Evolutionary conservation across 1,284 basidiomycete genomes (phyloP).

Genomic region (Fomitopsis palustris): DNA sequence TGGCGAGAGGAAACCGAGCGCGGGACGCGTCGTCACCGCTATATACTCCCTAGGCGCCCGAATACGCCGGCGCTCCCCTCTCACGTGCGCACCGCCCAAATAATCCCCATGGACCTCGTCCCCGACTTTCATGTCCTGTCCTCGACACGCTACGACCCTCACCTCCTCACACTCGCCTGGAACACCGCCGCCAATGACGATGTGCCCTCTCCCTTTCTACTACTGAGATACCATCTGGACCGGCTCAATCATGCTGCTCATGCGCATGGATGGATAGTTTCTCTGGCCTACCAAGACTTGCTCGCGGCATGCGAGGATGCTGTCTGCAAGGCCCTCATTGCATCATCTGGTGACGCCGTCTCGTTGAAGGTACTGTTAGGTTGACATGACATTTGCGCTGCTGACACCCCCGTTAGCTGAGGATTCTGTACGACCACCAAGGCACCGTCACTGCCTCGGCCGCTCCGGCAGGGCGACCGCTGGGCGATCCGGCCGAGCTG

Average conservation of each 20-base stretch:
- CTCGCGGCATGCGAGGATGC: slow-evolving; percentile 40
- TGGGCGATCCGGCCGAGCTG: neutral
- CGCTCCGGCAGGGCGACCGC: neutral
- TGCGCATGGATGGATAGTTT: slow-evolving; percentile 46
- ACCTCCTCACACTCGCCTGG: slow-evolving; percentile 45
- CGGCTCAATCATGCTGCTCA: slow-evolving; percentile 49
- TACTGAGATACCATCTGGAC: slow-evolving; percentile 56
- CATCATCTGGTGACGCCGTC: slow-evolving; percentile 9
- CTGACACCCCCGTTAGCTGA: neutral
- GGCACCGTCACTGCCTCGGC: neutral
- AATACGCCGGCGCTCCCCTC: neutral
- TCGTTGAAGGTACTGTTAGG: slow-evolving; percentile 33
- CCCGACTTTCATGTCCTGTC: slow-evolving; percentile 42
- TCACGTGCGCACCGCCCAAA: slow-evolving; percentile 3
- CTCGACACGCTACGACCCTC: slow-evolving; percentile 54
- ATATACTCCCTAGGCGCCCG: slow-evolving; percentile 9
- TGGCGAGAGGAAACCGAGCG: slow-evolving; percentile 17
- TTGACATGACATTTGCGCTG: slow-evolving; percentile 3
- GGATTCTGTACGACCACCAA: neutral
- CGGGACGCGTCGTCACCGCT: slow-evolving; percentile 9
- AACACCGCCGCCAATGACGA: slow-evolving; percentile 48
- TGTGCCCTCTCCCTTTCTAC: slow-evolving; percentile 49
- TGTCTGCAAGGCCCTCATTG: slow-evolving; percentile 26
- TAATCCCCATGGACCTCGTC: slow-evolving; percentile 6
- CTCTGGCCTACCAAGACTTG: slow-evolving; percentile 38